Conservation (phyloP, 2,329 filamentous ascomycete species). For the Colletotrichum navitas region DNA sequence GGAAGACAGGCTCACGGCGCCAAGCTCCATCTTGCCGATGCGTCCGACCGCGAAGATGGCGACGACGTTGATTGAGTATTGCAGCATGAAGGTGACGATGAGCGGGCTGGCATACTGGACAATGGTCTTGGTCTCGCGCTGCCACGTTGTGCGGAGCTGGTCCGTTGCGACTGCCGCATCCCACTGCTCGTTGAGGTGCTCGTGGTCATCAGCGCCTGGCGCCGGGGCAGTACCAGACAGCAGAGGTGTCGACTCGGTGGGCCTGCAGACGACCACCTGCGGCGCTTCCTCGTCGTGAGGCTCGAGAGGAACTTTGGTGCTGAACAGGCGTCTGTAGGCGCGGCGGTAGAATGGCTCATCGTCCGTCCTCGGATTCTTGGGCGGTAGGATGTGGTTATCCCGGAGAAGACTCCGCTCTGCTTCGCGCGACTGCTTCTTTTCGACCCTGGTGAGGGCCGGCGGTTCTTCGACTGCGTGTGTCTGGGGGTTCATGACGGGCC, state of each 20-base stretch:
- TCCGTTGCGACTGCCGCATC: conserved; percentile 86
- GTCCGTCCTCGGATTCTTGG: conserved; percentile 62
- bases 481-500: conserved; percentile 76
- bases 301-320: conserved; percentile 63
- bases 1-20: conserved; percentile 63
- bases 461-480: conserved; percentile 53
- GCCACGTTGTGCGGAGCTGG: conserved; percentile 90
- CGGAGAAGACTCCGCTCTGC: conserved; percentile 72
- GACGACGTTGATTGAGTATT: conserved; percentile 87
- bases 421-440: conserved; percentile 67
- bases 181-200: conserved; percentile 80
- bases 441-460: conserved; percentile 64
- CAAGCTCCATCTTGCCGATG: conserved; percentile 73
- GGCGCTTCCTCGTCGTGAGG: conserved; percentile 56
- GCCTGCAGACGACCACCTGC: conserved; percentile 50
- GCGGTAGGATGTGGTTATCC: conserved; percentile 75
- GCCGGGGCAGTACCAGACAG: conserved; percentile 43
- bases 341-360: conserved; percentile 52
- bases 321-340: conserved; percentile 65
- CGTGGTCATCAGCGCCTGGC: conserved; percentile 52
- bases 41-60: conserved; percentile 84
- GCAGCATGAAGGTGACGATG: conserved; percentile 80
- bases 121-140: conserved; percentile 87
- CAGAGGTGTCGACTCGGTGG: conserved; percentile 58
- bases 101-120: conserved; percentile 77